Percentiles rank a stretch among this genome's conserved stretches.
Evolutionary conservation across 345 rosid genomes (phyloP).

Genomic region (Gynandropsis gynandra): DNA sequence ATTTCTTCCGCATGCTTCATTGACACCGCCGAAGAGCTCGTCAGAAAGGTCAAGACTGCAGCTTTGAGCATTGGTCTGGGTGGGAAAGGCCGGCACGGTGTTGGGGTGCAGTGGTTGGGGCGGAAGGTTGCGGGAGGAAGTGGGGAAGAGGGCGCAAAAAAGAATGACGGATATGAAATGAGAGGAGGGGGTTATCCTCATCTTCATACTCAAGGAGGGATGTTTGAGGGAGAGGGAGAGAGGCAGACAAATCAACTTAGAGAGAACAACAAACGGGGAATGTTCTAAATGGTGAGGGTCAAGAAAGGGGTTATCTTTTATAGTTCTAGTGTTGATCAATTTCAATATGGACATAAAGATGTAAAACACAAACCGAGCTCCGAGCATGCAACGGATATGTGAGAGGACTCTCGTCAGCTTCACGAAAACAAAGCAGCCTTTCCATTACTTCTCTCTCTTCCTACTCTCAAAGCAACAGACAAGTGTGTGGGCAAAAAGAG

Average conservation of each 20-base stretch:
- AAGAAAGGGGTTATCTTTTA: no score
- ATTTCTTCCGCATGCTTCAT: constrained; percentile 73
- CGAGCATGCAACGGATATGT: no score
- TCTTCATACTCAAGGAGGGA: constrained; percentile 12
- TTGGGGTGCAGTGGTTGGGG: constrained; percentile 52
- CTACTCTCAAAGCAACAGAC: no score
- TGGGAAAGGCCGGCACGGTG: constrained; percentile 86
- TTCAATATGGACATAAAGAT: no score
- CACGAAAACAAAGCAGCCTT: no score
- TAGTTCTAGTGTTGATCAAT: no score
- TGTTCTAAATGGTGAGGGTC: no score
- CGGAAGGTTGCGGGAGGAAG: constrained; percentile 40
- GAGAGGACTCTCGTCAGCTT: no score
- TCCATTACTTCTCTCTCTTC: no score
- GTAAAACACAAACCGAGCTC: no score
- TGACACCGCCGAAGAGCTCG: constrained; percentile 95
- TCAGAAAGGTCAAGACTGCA: constrained; percentile 89
- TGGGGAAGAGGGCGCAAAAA: constrained; percentile 16
- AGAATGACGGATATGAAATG: constrained; percentile 17
- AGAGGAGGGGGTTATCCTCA: constrained; percentile 16
- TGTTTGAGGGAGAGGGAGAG: constrained; percentile 7
- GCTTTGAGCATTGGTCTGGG: constrained; percentile 51
- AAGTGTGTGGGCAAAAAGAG: constrained; percentile 24
- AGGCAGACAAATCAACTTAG: not conserved
- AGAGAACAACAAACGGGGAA: not conserved